Evolutionary conservation across 2,329 filamentous ascomycete species (phyloP).

Genomic region (Penicillium sp.): DNA sequence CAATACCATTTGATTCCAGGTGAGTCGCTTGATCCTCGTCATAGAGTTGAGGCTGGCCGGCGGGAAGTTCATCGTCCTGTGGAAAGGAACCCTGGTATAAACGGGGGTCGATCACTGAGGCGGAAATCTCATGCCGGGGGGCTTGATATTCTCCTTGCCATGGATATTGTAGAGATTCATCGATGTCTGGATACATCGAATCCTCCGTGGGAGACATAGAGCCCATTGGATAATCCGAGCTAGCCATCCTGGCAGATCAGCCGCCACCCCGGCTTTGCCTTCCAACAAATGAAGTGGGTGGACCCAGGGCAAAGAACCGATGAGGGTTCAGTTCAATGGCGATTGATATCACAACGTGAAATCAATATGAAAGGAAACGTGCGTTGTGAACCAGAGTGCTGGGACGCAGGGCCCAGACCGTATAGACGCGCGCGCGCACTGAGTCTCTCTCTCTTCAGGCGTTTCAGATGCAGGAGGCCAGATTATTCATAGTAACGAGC

Average conservation of each 20-base stretch:
- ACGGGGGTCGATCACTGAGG: conserved; percentile 38
- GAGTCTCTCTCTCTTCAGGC: conserved; percentile 11
- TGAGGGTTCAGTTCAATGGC: too few species aligned
- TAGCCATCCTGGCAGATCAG: conserved; percentile 17
- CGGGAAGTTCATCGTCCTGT: neutral
- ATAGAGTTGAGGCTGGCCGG: neutral
- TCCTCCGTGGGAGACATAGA: conserved; percentile 23
- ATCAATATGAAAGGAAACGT: conserved; percentile 9
- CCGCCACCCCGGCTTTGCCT: neutral
- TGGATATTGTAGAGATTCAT: conserved; percentile 37
- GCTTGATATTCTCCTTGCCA: conserved; percentile 33
- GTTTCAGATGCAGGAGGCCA: conserved; percentile 24
- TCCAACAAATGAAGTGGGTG: too few species aligned
- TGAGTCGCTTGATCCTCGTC: conserved; percentile 8
- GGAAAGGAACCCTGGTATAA: conserved; percentile 34
- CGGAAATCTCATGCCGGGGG: conserved; percentile 16
- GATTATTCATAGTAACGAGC: conserved; percentile 27
- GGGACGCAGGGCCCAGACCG: conserved; percentile 24
- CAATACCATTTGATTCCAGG: conserved; percentile 5
- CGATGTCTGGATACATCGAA: conserved; percentile 37
- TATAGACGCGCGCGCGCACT: conserved; percentile 19
- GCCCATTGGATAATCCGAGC: conserved; percentile 17
- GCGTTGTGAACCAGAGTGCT: conserved; percentile 12
- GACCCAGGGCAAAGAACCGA: too few species aligned
- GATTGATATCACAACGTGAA: too few species aligned